Evolutionary conservation across 2,329 filamentous ascomycete genomes (phyloP), one percentile per base, ranked within the genome.

Genomic region (Botrytis squamosa): DNA sequence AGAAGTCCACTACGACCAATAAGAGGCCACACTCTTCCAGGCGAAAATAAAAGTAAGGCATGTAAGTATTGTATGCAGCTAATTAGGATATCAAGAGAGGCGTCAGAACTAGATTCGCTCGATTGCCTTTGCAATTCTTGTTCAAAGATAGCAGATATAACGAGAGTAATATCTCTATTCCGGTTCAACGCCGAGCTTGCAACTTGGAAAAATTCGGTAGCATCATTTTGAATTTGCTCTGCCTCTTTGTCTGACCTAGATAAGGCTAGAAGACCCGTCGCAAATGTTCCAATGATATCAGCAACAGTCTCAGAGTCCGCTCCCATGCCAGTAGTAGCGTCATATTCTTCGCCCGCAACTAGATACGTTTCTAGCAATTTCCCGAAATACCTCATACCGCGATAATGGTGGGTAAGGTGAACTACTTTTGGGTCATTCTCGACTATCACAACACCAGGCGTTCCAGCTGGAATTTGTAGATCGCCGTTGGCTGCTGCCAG

Each of bases 21-120:
- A 81, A 95, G 93, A 5, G 95, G 94, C 95, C 96, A 98, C 9
- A 97, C 90, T 74, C 95, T 88, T 73, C 92, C 92, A 0, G 96
- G 95, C 70, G 92, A 89, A n/a, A 92, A 78, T 16, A 87, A 86
- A 40, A 96, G 83, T 29, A 97, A 84, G 4, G 91, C 89, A 77
- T 92, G 88, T 55, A 97, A 84, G 79, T 98, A 98, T 71, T 94
- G 91, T 36, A 95, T 83, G 80, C 94, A 97, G 38, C 92, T 89
- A 18, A 85, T 85, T 73, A 91, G 82, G 66, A 95, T 87, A 2
- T 91, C 86, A 42, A 97, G 86, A 80, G 82, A 75, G 79, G 82
- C 74, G 84, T 85, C 74, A 84, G 79, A 74, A 49, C 77, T 75
- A 69, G 77, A 75, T 42, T 84, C 83, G 70, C 84, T 82, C 16